A percentile compares a stretch with the other conserved stretches of the same genome.
Conservation (phyloP, 2,329 filamentous ascomycete genomes). For the Biscogniauxia mediterranea region DNA sequence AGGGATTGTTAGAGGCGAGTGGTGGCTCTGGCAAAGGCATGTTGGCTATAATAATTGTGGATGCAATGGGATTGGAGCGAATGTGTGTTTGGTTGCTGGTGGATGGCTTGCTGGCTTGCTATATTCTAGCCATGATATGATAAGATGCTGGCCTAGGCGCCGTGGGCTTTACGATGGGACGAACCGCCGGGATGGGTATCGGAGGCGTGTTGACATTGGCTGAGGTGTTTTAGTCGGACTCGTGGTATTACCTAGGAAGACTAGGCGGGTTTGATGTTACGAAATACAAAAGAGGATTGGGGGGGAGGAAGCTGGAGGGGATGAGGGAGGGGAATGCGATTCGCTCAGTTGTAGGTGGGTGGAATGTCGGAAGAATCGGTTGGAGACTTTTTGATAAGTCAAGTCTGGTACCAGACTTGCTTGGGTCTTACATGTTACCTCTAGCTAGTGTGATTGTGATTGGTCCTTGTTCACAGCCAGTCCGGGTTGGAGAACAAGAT, state of each 20-base stretch:
- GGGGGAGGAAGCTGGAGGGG: neutral
- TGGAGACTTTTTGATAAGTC: conserved; percentile 3
- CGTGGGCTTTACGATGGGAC: neutral
- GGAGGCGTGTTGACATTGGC: neutral
- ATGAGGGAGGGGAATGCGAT: conserved; percentile 2
- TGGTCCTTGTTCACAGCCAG: conserved; percentile 1
- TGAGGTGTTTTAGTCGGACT: neutral
- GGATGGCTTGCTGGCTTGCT: conserved; percentile 6
- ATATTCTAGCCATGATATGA: conserved; percentile 9
- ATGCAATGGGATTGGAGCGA: neutral
- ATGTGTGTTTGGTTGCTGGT: neutral
- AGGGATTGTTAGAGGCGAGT: conserved; percentile 50
- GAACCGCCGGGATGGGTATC: neutral
- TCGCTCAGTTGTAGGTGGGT: neutral
- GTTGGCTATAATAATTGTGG: conserved; percentile 14
- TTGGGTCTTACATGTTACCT: neutral
- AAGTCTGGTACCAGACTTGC: neutral
- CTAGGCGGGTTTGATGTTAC: neutral
- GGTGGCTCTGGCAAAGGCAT: conserved; percentile 37
- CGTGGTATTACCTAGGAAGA: too few species aligned
- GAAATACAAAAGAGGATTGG: neutral
- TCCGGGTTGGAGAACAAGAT: neutral
- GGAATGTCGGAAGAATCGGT: conserved; percentile 25
- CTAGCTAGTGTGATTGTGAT: neutral
- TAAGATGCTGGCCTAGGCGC: conserved; percentile 6